A percentile compares a stretch with the other conserved stretches of the same genome.
Conservation (phyloP, 495 filamentous ascomycete genomes). For the Beverwykella pulmonaria region DNA sequence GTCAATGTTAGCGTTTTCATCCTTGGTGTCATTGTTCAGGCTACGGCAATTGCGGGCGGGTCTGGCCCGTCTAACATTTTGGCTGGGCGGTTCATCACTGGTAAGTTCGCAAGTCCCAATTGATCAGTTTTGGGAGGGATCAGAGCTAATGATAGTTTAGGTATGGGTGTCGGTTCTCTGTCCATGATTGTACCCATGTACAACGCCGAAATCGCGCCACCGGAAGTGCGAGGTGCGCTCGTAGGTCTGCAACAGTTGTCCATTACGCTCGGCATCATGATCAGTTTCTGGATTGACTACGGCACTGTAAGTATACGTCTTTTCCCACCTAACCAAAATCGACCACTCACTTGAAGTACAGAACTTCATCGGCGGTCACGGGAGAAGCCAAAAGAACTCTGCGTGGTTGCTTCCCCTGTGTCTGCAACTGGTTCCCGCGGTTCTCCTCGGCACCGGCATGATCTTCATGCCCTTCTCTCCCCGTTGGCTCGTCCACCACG, state of each 20-base stretch:
- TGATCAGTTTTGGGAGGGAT: too few relatives aligned
- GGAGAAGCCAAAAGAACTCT: constrained; percentile 62
- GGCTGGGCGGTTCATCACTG: constrained; percentile 74
- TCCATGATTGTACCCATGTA: constrained; percentile 70
- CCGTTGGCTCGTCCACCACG: constrained; percentile 75
- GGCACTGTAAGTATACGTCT: constrained; percentile 31
- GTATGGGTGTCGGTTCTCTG: constrained; percentile 72
- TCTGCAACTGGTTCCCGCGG: constrained; percentile 46
- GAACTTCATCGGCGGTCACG: constrained; percentile 77
- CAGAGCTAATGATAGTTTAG: constrained; percentile 33
- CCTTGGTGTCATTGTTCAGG: constrained; percentile 75
- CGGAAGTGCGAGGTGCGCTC: constrained; percentile 68
- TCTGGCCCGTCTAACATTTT: constrained; percentile 62
- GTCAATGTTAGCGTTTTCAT: constrained; percentile 74
- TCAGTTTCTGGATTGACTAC: constrained; percentile 85
- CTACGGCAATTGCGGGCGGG: constrained; percentile 57
- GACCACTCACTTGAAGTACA: too few relatives aligned
- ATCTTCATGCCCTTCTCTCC: constrained; percentile 82
- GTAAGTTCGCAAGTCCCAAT: too few relatives aligned
- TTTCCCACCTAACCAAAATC: not conserved
- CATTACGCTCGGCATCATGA: constrained; percentile 80
- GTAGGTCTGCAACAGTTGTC: constrained; percentile 80
- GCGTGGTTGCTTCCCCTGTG: constrained; percentile 47
- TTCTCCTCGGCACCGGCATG: constrained; percentile 61
- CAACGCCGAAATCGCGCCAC: constrained; percentile 68